Evolutionary conservation across 495 filamentous ascomycete species (phyloP).

Genomic region (Penicillium alfredii): DNA sequence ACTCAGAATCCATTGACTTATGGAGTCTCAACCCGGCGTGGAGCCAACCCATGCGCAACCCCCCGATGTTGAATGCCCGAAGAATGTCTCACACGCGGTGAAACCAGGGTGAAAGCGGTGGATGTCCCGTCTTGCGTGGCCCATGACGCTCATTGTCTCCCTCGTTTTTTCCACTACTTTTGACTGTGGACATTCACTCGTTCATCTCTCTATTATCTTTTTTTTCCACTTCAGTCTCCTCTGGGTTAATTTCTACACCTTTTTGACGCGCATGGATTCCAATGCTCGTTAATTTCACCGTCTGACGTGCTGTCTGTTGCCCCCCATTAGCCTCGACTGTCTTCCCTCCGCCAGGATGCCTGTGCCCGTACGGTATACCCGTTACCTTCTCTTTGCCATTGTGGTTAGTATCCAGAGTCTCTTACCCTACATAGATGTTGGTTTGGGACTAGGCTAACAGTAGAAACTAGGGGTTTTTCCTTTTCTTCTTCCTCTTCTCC

Average conservation of each 20-base stretch:
- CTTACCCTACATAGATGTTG: background rate
- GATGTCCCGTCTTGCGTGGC: constrained; percentile 23
- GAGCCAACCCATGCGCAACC: too few relatives aligned
- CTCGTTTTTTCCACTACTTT: too few relatives aligned
- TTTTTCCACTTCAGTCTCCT: too few relatives aligned
- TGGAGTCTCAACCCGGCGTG: too few relatives aligned
- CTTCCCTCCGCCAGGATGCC: constrained; percentile 52
- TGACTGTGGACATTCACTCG: too few relatives aligned
- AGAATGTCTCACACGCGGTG: constrained; percentile 17
- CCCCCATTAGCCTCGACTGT: constrained; percentile 2
- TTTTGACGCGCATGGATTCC: too few relatives aligned
- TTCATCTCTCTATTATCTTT: constrained; percentile 3
- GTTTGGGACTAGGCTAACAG: background rate
- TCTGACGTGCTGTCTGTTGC: constrained; percentile 1
- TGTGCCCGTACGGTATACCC: constrained; percentile 63
- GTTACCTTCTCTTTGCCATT: constrained; percentile 84
- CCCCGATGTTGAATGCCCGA: too few relatives aligned
- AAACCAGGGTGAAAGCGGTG: constrained; percentile 25
- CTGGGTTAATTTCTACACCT: too few relatives aligned
- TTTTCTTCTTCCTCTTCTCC: constrained; percentile 78
- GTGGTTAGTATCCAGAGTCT: constrained; percentile 54
- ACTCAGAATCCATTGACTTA: too few relatives aligned
- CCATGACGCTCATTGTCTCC: too few relatives aligned
- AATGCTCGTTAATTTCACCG: too few relatives aligned
- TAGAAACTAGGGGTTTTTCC: constrained; percentile 55